Percentiles rank a stretch among this genome's conserved stretches.
These are phyloP conservation scores for Leccinum rimulosum DNA, from an alignment of 768 basidiomycete species.

Conservation along the genomic window DNA sequence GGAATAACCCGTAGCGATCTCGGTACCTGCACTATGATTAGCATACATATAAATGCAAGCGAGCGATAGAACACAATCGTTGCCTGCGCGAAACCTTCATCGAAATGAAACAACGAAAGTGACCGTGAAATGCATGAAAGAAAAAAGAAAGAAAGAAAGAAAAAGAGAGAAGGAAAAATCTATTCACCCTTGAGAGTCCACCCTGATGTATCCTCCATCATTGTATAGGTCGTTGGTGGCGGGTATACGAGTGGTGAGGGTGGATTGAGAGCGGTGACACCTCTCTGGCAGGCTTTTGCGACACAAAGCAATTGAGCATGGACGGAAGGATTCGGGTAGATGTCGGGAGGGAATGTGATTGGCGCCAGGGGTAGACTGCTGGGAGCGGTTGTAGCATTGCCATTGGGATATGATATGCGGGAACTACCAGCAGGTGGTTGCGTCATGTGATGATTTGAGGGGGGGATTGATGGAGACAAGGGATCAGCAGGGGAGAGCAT, in stretches of 20 bases:
- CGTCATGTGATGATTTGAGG: conserved; percentile 7
- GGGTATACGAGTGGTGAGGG: conserved; percentile 16
- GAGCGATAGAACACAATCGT: conserved; percentile 5
- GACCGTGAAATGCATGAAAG: neutral
- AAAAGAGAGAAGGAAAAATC: neutral
- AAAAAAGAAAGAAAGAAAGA: neutral
- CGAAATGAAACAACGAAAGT: neutral
- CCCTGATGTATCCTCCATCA: conserved; percentile 21
- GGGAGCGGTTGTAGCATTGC: neutral
- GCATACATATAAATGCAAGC: conserved; percentile 15
- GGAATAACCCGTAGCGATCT: conserved; percentile 27
- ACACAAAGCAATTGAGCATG: conserved; percentile 53
- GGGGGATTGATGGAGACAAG: conserved; percentile 17
- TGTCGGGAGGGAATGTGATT: conserved; percentile 39
- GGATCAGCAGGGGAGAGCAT: conserved; percentile 29
- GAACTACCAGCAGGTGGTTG: conserved; percentile 21
- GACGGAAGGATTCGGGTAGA: conserved; percentile 34
- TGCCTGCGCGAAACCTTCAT: conserved; percentile 15
- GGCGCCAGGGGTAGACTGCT: conserved; percentile 20
- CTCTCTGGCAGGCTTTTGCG: conserved; percentile 59
- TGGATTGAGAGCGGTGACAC: conserved; percentile 54
- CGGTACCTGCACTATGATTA: conserved; percentile 24
- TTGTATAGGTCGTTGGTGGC: conserved; percentile 23
- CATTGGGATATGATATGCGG: conserved; percentile 15
- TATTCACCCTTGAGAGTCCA: conserved; percentile 31